Conservation (phyloP, 306 rosid genomes). For the Rosa chinensis region DNA sequence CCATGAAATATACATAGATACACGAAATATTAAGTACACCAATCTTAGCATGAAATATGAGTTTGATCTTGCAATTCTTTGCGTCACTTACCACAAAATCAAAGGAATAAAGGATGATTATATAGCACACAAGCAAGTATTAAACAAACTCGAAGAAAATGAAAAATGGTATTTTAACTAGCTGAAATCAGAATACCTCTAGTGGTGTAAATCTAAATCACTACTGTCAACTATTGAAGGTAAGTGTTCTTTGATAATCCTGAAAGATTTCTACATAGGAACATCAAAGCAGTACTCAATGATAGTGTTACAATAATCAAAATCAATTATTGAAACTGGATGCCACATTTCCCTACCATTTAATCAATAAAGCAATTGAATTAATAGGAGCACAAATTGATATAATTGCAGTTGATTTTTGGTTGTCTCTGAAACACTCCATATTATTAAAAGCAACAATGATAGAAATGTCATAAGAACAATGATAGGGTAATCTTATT, state of each 20-base stretch:
- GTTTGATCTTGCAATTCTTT: too few relatives aligned
- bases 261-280: not conserved
- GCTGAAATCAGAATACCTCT: not conserved
- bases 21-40: too few relatives aligned
- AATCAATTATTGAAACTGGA: not conserved
- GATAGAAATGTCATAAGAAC: too few relatives aligned
- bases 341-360: constrained; percentile 11
- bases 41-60: too few relatives aligned
- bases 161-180: not conserved
- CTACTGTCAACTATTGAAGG: not conserved
- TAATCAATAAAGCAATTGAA: not conserved
- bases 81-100: not conserved
- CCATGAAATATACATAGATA: too few relatives aligned
- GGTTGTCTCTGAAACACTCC: too few relatives aligned
- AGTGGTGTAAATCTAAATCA: not conserved
- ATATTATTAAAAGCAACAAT: too few relatives aligned
- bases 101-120: not conserved
- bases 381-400: not conserved
- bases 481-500: too few relatives aligned
- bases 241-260: not conserved
- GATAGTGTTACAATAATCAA: not conserved
- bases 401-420: too few relatives aligned
- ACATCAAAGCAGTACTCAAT: not conserved
- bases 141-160: not conserved
- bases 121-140: not conserved